Percentiles rank a stretch among this genome's conserved stretches.
phyloP scores from a whole-genome alignment of 352 stramenopile genomes.

The Globisporangium emineosum region DNA sequence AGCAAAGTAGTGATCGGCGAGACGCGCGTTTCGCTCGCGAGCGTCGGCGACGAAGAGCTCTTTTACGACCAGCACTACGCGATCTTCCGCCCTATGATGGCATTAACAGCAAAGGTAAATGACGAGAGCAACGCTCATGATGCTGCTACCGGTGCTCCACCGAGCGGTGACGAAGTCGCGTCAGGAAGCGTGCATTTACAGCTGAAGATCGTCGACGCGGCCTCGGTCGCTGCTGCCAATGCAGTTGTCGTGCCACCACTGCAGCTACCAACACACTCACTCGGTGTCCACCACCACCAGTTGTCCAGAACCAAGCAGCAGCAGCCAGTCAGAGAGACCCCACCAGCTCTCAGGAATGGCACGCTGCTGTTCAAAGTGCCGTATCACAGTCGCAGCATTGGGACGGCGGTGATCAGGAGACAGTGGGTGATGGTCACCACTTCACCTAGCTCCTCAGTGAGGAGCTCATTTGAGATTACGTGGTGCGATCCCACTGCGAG shows the following conservation, averaged over 20 bases:
- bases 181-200: conserved; percentile 63
- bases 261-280: conserved; percentile 19
- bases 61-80: conserved; percentile 67
- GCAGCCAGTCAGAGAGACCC: conserved; percentile 20
- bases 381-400: conserved; percentile 54
- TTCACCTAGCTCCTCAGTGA: conserved; percentile 1
- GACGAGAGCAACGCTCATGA: neutral
- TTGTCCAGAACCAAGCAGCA: too few species aligned
- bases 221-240: conserved; percentile 4
- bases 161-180: conserved; percentile 9
- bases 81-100: conserved; percentile 32
- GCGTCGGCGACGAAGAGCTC: conserved; percentile 28
- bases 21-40: conserved; percentile 37
- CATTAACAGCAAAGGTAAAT: conserved; percentile 7
- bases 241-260: conserved; percentile 21
- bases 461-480: conserved; percentile 39
- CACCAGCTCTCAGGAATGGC: conserved; percentile 45
- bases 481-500: conserved; percentile 66
- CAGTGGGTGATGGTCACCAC: conserved; percentile 72
- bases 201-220: conserved; percentile 54
- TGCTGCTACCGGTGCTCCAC: too few species aligned
- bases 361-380: conserved; percentile 78
- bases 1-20: conserved; percentile 70
- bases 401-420: conserved; percentile 30
- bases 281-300: neutral